Evolutionary conservation across 2,329 filamentous ascomycete species (phyloP).

Genomic region (Claviceps arundinis): DNA sequence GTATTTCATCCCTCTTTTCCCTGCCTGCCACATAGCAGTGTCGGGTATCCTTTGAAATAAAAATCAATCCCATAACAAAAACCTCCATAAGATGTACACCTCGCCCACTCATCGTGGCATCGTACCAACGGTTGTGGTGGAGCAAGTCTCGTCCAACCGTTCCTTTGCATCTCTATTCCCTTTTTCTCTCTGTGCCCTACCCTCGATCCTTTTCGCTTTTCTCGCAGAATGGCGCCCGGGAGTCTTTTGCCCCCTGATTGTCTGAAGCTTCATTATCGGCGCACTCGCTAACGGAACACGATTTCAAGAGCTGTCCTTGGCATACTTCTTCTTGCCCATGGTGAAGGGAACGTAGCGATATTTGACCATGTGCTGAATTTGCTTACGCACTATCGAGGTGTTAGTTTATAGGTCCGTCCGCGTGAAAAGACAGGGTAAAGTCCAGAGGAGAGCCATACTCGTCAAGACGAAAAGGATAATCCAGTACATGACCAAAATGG

Average conservation of each 20-base stretch:
- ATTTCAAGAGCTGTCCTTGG: constrained; percentile 41
- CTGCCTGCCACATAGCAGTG: background rate
- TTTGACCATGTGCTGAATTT: constrained; percentile 99
- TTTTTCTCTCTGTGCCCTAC: background rate
- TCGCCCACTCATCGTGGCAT: background rate
- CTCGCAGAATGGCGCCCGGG: background rate
- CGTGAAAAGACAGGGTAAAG: background rate
- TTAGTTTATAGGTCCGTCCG: background rate
- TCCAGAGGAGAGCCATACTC: constrained; percentile 45
- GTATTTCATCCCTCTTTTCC: constrained; percentile 1
- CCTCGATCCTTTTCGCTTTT: background rate
- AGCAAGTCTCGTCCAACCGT: background rate
- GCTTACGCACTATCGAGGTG: constrained; percentile 68
- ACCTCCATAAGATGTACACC: background rate
- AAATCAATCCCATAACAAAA: background rate
- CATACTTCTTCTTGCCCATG: constrained; percentile 76
- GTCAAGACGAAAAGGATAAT: constrained; percentile 91
- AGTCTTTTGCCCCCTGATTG: background rate
- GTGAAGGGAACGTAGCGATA: constrained; percentile 96
- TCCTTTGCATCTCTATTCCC: background rate
- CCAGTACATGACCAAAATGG: constrained; percentile 96
- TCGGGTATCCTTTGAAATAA: background rate
- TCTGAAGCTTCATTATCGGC: background rate
- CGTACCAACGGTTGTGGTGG: background rate
- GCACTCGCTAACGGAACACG: background rate